Conservation (phyloP, 768 basidiomycete species). For the Psilocybe subaeruginosa region DNA sequence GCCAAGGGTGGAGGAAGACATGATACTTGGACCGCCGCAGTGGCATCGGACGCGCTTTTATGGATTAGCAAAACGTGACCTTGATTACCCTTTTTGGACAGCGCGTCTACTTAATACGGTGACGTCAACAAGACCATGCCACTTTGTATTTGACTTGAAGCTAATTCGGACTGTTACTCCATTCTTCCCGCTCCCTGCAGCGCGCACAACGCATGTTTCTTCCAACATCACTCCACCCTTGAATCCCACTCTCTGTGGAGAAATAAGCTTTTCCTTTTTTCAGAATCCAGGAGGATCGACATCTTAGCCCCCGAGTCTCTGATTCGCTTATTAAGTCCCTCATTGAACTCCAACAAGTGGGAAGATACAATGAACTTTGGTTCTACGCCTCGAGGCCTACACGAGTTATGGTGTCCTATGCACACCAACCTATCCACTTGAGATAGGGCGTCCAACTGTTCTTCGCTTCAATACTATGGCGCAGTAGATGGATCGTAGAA, state of each 20-base stretch:
- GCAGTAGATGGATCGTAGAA: not conserved
- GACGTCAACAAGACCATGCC: slow-evolving; percentile 20
- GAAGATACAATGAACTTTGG: not conserved
- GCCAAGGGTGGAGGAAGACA: slow-evolving; percentile 42
- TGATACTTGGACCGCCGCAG: slow-evolving; percentile 15
- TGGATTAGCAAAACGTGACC: slow-evolving; percentile 25
- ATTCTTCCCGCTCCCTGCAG: slow-evolving; percentile 19
- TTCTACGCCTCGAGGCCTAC: slow-evolving; percentile 17
- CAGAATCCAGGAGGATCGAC: not conserved
- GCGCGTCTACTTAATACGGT: slow-evolving; percentile 16
- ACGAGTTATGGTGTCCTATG: slow-evolving; percentile 12
- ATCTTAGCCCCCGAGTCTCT: not conserved
- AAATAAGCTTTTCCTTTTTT: not conserved
- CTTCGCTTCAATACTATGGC: not conserved
- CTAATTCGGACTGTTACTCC: slow-evolving; percentile 1
- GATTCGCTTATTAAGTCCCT: not conserved
- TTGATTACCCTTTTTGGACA: slow-evolving; percentile 16
- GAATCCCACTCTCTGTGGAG: slow-evolving; percentile 3
- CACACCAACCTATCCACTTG: slow-evolving; percentile 2
- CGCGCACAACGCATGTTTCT: slow-evolving; percentile 24
- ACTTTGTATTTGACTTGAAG: not conserved
- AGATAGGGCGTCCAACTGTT: not conserved
- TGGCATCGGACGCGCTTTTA: slow-evolving; percentile 24
- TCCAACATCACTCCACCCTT: not conserved
- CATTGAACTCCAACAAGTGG: slow-evolving; percentile 1